These are phyloP conservation scores for Zygosaccharomyces kombuchaensis DNA, from an alignment of 805 yeast genomes.

Conservation along the genomic window DNA sequence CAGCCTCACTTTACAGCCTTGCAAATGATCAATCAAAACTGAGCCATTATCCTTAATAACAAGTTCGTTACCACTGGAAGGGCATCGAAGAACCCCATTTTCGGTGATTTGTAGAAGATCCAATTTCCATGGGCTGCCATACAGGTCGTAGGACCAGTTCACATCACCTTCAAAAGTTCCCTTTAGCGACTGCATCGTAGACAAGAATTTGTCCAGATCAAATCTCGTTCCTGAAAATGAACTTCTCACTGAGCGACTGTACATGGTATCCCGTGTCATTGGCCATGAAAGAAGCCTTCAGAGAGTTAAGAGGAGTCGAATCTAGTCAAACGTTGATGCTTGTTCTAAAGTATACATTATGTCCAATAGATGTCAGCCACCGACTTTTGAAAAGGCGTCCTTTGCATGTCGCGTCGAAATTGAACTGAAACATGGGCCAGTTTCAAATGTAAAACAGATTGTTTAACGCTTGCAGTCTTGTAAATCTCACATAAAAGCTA, in stretches of 20 bases:
- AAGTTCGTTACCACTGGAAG: background rate
- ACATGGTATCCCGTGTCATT: slow-evolving; percentile 2
- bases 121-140: slow-evolving; percentile 22
- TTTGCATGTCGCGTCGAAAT: background rate
- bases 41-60: background rate
- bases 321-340: background rate
- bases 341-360: background rate
- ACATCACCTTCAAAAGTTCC: slow-evolving; percentile 26
- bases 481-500: background rate
- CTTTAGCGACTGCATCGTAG: slow-evolving; percentile 8
- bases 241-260: background rate
- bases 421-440: background rate
- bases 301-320: background rate
- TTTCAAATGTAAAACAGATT: background rate
- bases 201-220: slow-evolving; percentile 9
- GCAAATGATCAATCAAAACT: slow-evolving; percentile 22
- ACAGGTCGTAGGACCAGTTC: slow-evolving; percentile 23
- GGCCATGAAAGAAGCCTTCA: background rate
- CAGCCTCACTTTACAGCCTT: slow-evolving; percentile 23
- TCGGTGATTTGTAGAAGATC: slow-evolving; percentile 19
- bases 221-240: slow-evolving; percentile 4
- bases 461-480: background rate
- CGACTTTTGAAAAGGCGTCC: background rate
- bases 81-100: slow-evolving; percentile 3
- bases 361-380: background rate